Conservation (phyloP, 2,329 filamentous ascomycete species). For the Xylaria multiplex region DNA sequence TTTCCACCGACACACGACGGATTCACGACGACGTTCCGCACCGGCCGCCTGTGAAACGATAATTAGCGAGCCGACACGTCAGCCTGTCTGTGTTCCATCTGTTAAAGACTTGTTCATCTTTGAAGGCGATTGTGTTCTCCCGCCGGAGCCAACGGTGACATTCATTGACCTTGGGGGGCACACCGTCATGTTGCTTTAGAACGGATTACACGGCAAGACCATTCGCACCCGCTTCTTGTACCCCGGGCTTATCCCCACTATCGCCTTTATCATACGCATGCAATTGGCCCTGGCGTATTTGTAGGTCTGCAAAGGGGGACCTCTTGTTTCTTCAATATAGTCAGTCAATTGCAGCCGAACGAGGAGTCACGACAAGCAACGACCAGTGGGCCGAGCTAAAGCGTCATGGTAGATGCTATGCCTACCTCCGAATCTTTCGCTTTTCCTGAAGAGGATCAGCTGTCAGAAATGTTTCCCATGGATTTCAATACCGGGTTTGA, state of each 20-base stretch:
- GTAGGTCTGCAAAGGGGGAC: neutral
- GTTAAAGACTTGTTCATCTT: slow-evolving; percentile 15
- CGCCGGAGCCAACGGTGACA: slow-evolving; percentile 12
- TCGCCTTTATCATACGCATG: slow-evolving; percentile 7
- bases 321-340: neutral
- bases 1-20: slow-evolving; percentile 37
- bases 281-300: slow-evolving; percentile 5
- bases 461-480: slow-evolving; percentile 50
- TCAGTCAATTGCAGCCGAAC: neutral
- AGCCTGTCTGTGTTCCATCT: slow-evolving; percentile 23
- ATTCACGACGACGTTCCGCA: slow-evolving; percentile 18
- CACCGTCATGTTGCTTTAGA: slow-evolving; percentile 40
- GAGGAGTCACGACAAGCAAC: neutral
- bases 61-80: slow-evolving; percentile 30
- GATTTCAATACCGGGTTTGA: slow-evolving; percentile 51
- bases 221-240: slow-evolving; percentile 9
- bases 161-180: slow-evolving; percentile 31
- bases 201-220: slow-evolving; percentile 27
- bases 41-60: slow-evolving; percentile 17
- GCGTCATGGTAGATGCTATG: slow-evolving; percentile 38
- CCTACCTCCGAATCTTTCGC: slow-evolving; percentile 39
- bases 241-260: neutral
- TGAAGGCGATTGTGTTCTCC: slow-evolving; percentile 18
- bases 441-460: slow-evolving; percentile 44
- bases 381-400: neutral